phyloP scores from a whole-genome alignment of 805 yeast genomes.

The Lipomyces sp. region DNA sequence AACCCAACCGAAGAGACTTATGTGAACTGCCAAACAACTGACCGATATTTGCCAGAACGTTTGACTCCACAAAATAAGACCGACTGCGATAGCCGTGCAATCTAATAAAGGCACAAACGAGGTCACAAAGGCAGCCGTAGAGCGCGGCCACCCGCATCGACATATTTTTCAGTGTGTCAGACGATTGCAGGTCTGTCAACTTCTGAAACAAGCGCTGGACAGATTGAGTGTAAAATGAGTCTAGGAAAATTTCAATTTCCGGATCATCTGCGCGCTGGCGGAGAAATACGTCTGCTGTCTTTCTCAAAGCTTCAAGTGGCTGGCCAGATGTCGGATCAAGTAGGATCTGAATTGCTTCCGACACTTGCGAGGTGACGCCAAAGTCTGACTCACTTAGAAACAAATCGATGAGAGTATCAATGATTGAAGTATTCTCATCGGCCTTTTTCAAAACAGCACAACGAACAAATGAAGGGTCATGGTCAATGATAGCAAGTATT shows the following conservation, averaged over 20 bases:
- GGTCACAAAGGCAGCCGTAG: slow-evolving; percentile 68
- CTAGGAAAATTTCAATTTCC: slow-evolving; percentile 50
- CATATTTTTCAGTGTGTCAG: slow-evolving; percentile 11
- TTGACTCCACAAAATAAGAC: slow-evolving; percentile 64
- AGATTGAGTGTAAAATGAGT: slow-evolving; percentile 64
- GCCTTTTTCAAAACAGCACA: slow-evolving; percentile 17
- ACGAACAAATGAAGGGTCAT: slow-evolving; percentile 57
- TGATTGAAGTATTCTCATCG: slow-evolving; percentile 39
- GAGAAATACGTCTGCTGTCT: slow-evolving; percentile 23
- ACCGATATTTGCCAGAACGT: slow-evolving; percentile 61
- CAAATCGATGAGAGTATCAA: slow-evolving; percentile 55
- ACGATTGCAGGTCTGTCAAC: slow-evolving; percentile 47
- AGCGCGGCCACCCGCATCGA: slow-evolving; percentile 37
- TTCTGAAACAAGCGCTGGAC: slow-evolving; percentile 63
- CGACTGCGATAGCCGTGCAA: slow-evolving; percentile 68
- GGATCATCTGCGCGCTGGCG: slow-evolving; percentile 33
- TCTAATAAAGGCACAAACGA: slow-evolving; percentile 67
- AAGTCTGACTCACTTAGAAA: slow-evolving; percentile 65
- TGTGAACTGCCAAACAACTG: slow-evolving; percentile 54
- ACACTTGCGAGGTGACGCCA: slow-evolving; percentile 79
- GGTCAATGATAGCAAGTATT: slow-evolving; percentile 79
- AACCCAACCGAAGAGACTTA: slow-evolving; percentile 38
- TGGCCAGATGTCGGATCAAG: slow-evolving; percentile 57
- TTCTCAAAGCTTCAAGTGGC: slow-evolving; percentile 25
- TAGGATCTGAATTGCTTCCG: slow-evolving; percentile 77